Evolutionary conservation across 2,329 filamentous ascomycete genomes (phyloP), one percentile per base, ranked within the genome.

Genomic region (Fusarium coicis): DNA sequence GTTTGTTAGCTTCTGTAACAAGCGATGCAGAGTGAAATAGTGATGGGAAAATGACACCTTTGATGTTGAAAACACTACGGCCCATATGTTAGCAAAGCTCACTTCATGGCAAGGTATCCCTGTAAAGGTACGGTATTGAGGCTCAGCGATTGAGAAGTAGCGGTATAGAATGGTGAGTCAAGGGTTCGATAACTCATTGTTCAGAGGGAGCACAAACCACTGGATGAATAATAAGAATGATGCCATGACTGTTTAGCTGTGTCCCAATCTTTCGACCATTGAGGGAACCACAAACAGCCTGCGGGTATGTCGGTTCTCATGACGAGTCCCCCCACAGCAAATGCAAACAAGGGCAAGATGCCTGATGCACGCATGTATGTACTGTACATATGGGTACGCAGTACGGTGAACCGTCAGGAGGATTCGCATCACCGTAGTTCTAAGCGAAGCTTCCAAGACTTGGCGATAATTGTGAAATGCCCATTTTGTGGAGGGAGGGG

Each of bases 11-110:
- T 59, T 64, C 55, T 71, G 37, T 36, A 55, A 70, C 23, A 54
- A 72, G 36, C 42, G 23, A 74, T 34, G 37, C 28, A 40, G 34
- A 43, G 46, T n/a, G 23, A 56, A 55, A 57, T 37, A 42, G 50
- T 63, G 63, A 69, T 69, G 60, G 30, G 26, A 49, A 74, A 32
- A 74, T 74, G 64, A 53, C 56, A 69, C 74, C 26, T 62, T 68
- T 30, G 54, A 65, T 36, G 30, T 18, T 57, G 46, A 28, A 15
- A 42, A 44, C 42, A 43, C 12, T 30, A 46, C 21, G 18, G 21
- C 19, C 40, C 46, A 28, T 19, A 21, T 14, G 34, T 32, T 40
- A 34, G 32, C 46, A 61, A 32, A 6, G 14, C 21, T 47, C 21
- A 15, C 37, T 30, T 46, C n/a, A 66, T 50, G 46, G n/a, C 55